Evolutionary conservation across 225 moss, liverwort and hornwort species (phyloP), one percentile per base, ranked within the genome.

Genomic region (Anthoceros angustus): DNA sequence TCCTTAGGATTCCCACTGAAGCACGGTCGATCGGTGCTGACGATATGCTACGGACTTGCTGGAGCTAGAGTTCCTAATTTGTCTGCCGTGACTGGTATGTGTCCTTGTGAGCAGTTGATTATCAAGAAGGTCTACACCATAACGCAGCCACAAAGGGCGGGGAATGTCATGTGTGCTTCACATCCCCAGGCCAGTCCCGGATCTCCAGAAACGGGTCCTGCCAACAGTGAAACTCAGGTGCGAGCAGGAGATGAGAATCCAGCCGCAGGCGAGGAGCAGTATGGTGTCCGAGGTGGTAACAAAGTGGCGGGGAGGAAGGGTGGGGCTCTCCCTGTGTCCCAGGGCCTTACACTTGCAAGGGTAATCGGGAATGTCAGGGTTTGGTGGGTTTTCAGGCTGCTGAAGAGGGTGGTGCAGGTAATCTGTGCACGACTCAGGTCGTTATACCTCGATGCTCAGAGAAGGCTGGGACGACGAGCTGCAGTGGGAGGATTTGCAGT

Each of bases 351-450:
- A 23, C 55, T 55, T 55, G 14, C 55, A 0, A 55, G 23, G n/a
- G 18, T 23, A 15, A 23, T 55, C 55, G 23, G 16, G 18, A 23
- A 23, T 8, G 18, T 55, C 2, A 55, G 55, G 55, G 55, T 12
- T 20, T 55, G n/a, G 12, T 15, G 18, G 18, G 18, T 55, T 55
- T 18, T 55, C 23, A 55, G 23, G 55, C 55, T 55, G 23, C 14
- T 55, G 7, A 7, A 18, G 7, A 55, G 23, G 55, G 55, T 55
- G 14, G 55, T 55, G 5, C 16, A 55, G 55, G 18, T 55, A 18
- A 23, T 84, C 45, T 70, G 87, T 71, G 74, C 77, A 62, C 80
- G 85, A 65, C 14, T 84, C n/a, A 64, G 73, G 63, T 67, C 77
- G 12, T 73, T 66, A 40, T 64, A 18, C 55, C 23, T 55, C 6